These are phyloP conservation scores for Aspergillus fischeri DNA, from an alignment of 2,329 filamentous ascomycete genomes.

Conservation along the genomic window DNA sequence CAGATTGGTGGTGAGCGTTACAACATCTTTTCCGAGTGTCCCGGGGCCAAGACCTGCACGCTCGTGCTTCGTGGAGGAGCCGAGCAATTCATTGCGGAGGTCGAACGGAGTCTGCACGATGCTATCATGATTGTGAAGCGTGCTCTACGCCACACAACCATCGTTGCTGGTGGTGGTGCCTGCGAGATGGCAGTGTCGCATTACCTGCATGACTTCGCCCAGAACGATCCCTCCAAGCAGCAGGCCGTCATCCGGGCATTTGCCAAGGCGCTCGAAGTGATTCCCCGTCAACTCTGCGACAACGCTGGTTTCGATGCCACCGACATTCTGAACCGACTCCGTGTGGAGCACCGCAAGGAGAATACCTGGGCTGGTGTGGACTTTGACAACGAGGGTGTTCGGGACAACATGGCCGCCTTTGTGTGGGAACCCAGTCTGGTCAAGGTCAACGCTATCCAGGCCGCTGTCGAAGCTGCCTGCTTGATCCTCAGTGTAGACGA, in stretches of 20 bases:
- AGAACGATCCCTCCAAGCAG: slow-evolving; percentile 90
- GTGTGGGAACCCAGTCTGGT: slow-evolving; percentile 97
- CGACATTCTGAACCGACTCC: slow-evolving; percentile 92
- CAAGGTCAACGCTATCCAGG: slow-evolving; percentile 96
- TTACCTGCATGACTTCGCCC: slow-evolving; percentile 86
- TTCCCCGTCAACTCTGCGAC: slow-evolving; percentile 94
- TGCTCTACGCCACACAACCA: slow-evolving; percentile 87
- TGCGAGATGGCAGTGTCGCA: slow-evolving; percentile 95
- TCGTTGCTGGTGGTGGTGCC: slow-evolving; percentile 92
- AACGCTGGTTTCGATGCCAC: slow-evolving; percentile 98
- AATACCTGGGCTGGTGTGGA: slow-evolving; percentile 94
- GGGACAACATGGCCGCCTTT: slow-evolving; percentile 91
- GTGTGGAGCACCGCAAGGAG: slow-evolving; percentile 93
- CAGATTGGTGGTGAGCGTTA: slow-evolving; percentile 97
- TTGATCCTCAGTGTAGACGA: slow-evolving; percentile 95
- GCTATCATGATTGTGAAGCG: slow-evolving; percentile 99
- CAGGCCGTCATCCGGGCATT: slow-evolving; percentile 97
- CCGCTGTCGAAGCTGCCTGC: slow-evolving; percentile 91
- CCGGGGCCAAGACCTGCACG: slow-evolving; percentile 93
- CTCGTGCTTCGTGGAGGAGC: slow-evolving; percentile 91
- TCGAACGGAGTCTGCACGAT: slow-evolving; percentile 95
- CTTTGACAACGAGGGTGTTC: slow-evolving; percentile 84
- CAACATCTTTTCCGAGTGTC: slow-evolving; percentile 98
- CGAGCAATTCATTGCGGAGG: slow-evolving; percentile 98
- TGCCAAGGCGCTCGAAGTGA: slow-evolving; percentile 93